Base-by-base conservation (phyloP, 2,329 filamentous ascomycete genomes). In the Colletotrichum lindemuthianum region DNA sequence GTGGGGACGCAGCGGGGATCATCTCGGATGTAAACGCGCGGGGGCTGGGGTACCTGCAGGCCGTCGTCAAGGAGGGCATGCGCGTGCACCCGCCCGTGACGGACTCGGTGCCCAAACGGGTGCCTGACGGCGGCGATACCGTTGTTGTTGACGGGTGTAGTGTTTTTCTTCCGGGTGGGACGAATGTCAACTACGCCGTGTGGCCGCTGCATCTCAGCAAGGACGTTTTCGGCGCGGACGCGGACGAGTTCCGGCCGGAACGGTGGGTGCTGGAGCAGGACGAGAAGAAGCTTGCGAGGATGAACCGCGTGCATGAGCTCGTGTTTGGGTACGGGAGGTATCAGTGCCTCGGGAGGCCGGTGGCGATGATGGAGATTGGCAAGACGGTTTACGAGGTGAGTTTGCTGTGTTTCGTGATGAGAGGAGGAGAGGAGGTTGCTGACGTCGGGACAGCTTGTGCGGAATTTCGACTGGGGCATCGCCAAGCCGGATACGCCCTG, bases 221-320 rank as follows among this genome's bases (percentile, higher is more conserved):
- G 6, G 81, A 84, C 32, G 73, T 89, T 8, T 90, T 88, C 65
- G 87, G 87, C 1, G 70, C 77, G 0, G 84, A 90, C 67, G 81
- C 84, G 0, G 81, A 88, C 47, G 70, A 71, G 0, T 90, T 84
- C 69, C 74, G 82, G 4, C 87, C 87, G 0, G 86, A 89, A 69
- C 74, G 87, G 32, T 88, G 86, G 77, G 73, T 90, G 82, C 74
- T 90, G 1, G 65, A 61, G 8, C 73, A 71, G 4, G 70, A 73
- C 0, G 69, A 69, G 1, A 72, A 72, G 0, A 71, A 75, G 41
- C 65, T 78, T 13, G 72, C 65, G 34, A 69, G 67, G 0, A 82
- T 82, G 75, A 68, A 73, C 16, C 69, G 70, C 0, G 78, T 76
- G 0, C 64, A 79, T 15, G 82, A 84, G 39, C 73, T 79, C 4